Base-by-base conservation (phyloP, 495 filamentous ascomycete genomes). In the Aspergillus sclerotiicarbonarius region DNA sequence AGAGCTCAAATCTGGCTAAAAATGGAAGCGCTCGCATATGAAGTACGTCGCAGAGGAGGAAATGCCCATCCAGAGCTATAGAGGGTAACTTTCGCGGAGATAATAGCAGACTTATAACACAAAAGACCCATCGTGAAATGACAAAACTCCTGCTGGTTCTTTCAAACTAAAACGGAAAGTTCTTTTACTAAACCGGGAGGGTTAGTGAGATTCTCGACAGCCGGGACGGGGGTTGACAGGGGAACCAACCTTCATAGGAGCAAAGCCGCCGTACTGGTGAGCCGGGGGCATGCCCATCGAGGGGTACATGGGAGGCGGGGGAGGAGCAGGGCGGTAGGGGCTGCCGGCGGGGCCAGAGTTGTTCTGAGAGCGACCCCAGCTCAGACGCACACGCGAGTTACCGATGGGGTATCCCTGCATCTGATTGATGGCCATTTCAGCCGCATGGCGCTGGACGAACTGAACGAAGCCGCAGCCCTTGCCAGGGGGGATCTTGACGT, bases 361-460 rank as follows among this genome's bases (percentile, higher is more conserved):
- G 84, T 99, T 99, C 83, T 99, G 94, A 46, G 88, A 92, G 54
- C 94, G 90, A 56, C 94, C 94, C 94, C 94, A 99, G 66, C 90
- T 94, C 62, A 99, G 84, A 64, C 94, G 90, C 44, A 99, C 94
- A 54, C 94, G 90, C 16, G 94, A 99, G 80, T 99, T 99, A 51
- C 94, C 94, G 65, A 99, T 99, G 39, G 94, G 94, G 75, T 98
- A 99, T 37, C 94, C 94, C 76, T 99, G 94, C 94, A 99, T 99
- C 77, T 99, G 94, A 80, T 99, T 99, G 82, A 99, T 99, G 54
- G 94, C 94, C 94, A 99, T 99, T 80, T 99, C 94, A 19, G 94
- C 94, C 16, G 94, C 94, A 74, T 99, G 94, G 59, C 94, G 92
- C 75, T 99, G 94, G 52, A 99, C 95, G 66, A 99, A 99, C 72